Evolutionary conservation across 768 basidiomycete species (phyloP).

Genomic region (Trametes sanguinea): DNA sequence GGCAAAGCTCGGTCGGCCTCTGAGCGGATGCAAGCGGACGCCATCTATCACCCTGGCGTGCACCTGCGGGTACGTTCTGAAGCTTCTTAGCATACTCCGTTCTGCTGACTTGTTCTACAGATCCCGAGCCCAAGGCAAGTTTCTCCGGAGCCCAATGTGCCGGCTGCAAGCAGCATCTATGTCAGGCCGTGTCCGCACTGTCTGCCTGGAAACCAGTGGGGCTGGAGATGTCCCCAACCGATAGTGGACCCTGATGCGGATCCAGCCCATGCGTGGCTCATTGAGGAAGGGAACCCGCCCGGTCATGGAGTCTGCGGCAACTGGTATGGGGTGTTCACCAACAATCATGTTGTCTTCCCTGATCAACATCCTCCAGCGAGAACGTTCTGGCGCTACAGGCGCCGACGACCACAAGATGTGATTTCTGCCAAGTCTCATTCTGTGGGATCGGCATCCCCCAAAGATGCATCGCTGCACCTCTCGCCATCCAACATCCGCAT

Average conservation of each 20-base stretch:
- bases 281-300: constrained; percentile 77
- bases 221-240: constrained; percentile 82
- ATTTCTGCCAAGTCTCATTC: constrained; percentile 80
- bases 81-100: neutral
- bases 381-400: constrained; percentile 71
- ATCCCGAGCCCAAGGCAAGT: constrained; percentile 74
- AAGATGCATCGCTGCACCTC: constrained; percentile 64
- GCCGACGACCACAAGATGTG: constrained; percentile 80
- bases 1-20: constrained; percentile 64
- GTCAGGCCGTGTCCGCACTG: constrained; percentile 84
- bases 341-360: constrained; percentile 4
- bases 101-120: constrained; percentile 38
- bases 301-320: constrained; percentile 83
- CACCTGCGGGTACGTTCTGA: constrained; percentile 54
- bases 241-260: constrained; percentile 71
- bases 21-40: constrained; percentile 81
- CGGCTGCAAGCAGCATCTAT: constrained; percentile 61
- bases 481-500: constrained; percentile 66
- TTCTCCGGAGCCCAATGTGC: constrained; percentile 75
- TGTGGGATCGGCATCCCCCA: constrained; percentile 79
- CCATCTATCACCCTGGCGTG: constrained; percentile 65
- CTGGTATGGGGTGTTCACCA: constrained; percentile 50
- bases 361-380: constrained; percentile 49
- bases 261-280: constrained; percentile 71
- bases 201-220: constrained; percentile 63